Evolutionary conservation across 805 yeast genomes (phyloP).

Genomic region (Wickerhamomyces sydowiorum): DNA sequence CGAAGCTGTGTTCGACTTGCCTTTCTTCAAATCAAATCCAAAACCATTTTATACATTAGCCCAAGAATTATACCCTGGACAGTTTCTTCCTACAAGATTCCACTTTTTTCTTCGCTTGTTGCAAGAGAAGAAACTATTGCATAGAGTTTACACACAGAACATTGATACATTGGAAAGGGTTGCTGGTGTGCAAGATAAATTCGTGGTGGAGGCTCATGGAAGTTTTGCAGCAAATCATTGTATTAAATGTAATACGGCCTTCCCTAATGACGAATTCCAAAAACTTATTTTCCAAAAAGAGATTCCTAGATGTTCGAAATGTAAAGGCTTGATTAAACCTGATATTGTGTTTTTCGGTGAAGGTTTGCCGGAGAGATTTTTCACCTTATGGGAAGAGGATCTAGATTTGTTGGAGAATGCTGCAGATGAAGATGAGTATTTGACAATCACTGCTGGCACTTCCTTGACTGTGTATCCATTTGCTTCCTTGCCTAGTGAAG

Average conservation of each 20-base stretch:
- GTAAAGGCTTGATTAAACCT: slow-evolving; percentile 81
- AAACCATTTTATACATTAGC: slow-evolving; percentile 82
- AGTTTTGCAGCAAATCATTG: slow-evolving; percentile 85
- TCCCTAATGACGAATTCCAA: slow-evolving; percentile 42
- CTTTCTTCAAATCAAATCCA: slow-evolving; percentile 69
- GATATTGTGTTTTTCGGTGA: slow-evolving; percentile 96
- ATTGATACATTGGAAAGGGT: slow-evolving; percentile 87
- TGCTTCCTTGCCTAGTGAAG: slow-evolving; percentile 74
- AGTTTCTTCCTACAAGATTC: slow-evolving; percentile 75
- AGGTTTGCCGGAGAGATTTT: slow-evolving; percentile 65
- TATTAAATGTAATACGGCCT: slow-evolving; percentile 59
- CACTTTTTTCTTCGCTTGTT: slow-evolving; percentile 68
- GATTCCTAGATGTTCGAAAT: slow-evolving; percentile 47
- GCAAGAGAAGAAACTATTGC: slow-evolving; percentile 55
- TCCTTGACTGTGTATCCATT: slow-evolving; percentile 88
- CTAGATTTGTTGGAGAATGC: slow-evolving; percentile 12
- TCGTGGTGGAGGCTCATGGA: slow-evolving; percentile 89
- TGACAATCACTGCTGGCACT: slow-evolving; percentile 89
- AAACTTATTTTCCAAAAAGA: slow-evolving; percentile 27
- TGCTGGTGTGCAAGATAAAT: slow-evolving; percentile 65
- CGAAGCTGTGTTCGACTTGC: slow-evolving; percentile 93
- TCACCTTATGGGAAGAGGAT: slow-evolving; percentile 60
- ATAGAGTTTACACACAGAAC: slow-evolving; percentile 84
- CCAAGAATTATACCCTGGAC: slow-evolving; percentile 82
- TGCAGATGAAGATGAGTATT: slow-evolving; percentile 42